Evolutionary conservation across 73 alveolate species (phyloP).

Genomic region (Uronychia binucleata): DNA sequence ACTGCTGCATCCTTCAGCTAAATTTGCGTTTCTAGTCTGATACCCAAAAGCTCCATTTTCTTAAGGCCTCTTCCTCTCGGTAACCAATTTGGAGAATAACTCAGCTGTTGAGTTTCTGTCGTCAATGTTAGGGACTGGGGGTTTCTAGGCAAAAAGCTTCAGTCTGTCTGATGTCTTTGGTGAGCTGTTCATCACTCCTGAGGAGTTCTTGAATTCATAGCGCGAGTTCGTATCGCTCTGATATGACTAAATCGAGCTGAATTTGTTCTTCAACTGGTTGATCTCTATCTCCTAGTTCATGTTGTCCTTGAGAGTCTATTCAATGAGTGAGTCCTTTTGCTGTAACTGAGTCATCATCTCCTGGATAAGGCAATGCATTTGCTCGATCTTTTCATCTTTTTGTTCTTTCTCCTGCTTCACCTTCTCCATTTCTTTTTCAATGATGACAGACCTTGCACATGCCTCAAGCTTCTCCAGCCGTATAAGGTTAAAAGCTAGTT

Average conservation of each 20-base stretch:
- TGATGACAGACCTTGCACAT: neutral
- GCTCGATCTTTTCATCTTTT: neutral
- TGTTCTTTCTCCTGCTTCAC: neutral
- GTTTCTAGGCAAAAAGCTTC: too few relatives aligned
- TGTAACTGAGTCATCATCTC: neutral
- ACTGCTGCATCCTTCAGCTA: neutral
- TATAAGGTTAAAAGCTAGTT: neutral
- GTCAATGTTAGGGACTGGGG: too few relatives aligned
- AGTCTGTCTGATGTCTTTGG: too few relatives aligned
- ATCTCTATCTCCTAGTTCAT: neutral
- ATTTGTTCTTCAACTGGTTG: too few relatives aligned
- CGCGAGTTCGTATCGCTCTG: too few relatives aligned
- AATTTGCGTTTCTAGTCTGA: too few relatives aligned
- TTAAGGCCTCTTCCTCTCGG: too few relatives aligned
- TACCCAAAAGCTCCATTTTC: too few relatives aligned
- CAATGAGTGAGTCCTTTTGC: neutral
- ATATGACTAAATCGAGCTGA: neutral
- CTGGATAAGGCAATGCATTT: neutral
- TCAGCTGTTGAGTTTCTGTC: too few relatives aligned
- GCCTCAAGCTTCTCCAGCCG: neutral
- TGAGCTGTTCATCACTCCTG: too few relatives aligned
- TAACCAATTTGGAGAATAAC: too few relatives aligned
- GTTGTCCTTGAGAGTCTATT: neutral
- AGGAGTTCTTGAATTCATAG: too few relatives aligned
- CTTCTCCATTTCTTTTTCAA: neutral